phyloP scores from a whole-genome alignment of 108 stramenopile species.

The Nitzschia sp. region DNA sequence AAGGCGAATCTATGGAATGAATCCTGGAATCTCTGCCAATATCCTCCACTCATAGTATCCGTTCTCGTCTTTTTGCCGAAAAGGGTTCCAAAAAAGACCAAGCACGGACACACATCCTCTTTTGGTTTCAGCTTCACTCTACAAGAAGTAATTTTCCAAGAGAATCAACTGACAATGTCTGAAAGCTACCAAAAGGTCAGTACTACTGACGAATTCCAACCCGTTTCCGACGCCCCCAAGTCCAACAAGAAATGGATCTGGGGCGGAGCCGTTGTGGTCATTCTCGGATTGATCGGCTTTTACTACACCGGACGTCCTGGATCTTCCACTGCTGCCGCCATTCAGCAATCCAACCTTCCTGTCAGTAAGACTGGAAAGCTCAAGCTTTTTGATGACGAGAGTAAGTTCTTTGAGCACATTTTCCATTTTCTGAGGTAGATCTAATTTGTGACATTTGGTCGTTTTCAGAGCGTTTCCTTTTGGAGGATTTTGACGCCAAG shows the following conservation, averaged over 20 bases:
- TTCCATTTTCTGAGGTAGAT: background rate
- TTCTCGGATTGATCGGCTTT: conserved; percentile 5
- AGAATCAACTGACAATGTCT: background rate
- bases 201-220: conserved; percentile 13
- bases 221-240: background rate
- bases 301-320: conserved; percentile 7
- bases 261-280: conserved; percentile 9
- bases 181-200: conserved; percentile 28
- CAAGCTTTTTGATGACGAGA: conserved; percentile 51
- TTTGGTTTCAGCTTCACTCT: too few species aligned
- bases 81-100: too few species aligned
- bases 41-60: too few species aligned
- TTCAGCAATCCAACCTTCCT: conserved; percentile 29
- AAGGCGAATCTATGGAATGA: too few species aligned
- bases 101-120: too few species aligned
- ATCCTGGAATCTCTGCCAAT: too few species aligned
- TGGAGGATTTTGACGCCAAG: conserved; percentile 83
- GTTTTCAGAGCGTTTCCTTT: conserved; percentile 65
- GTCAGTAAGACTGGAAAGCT: conserved; percentile 39
- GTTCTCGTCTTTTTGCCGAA: too few species aligned
- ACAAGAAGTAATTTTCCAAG: too few species aligned
- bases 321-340: conserved; percentile 24
- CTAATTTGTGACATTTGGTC: background rate
- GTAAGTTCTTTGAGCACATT: conserved; percentile 29
- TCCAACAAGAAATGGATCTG: conserved; percentile 26